These are phyloP conservation scores for Mycena rebaudengoi DNA, from an alignment of 768 basidiomycete genomes.

Conservation along the genomic window DNA sequence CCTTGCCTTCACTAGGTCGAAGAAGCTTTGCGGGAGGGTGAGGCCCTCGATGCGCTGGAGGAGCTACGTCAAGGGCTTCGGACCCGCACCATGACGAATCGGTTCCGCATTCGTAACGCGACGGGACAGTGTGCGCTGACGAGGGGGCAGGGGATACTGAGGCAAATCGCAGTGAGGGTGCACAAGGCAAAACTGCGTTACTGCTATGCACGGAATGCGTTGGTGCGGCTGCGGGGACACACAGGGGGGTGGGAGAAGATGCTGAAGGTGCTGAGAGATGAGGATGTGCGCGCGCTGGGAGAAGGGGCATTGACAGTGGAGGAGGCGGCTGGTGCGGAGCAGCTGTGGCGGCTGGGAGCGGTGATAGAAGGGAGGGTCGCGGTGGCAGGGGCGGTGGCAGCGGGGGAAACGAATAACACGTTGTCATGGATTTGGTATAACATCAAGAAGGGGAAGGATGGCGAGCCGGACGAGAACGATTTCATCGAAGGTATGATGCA, in stretches of 20 bases:
- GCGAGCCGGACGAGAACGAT: background rate
- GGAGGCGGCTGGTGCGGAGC: background rate
- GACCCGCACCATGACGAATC: background rate
- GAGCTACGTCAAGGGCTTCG: background rate
- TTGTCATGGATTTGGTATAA: slow-evolving; percentile 6
- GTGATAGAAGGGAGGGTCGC: background rate
- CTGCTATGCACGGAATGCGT: background rate
- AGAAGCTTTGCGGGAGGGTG: background rate
- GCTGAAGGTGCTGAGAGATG: background rate
- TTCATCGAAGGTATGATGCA: background rate
- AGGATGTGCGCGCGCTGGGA: background rate
- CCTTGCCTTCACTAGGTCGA: too few relatives aligned
- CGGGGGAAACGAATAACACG: background rate
- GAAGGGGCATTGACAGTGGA: background rate
- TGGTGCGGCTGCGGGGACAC: background rate
- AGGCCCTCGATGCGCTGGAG: background rate
- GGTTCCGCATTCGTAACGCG: background rate
- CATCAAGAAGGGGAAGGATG: too few relatives aligned
- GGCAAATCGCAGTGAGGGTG: background rate
- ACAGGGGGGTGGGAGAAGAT: background rate
- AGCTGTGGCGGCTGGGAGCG: background rate
- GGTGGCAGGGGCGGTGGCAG: background rate
- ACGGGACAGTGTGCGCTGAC: background rate
- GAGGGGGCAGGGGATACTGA: background rate
- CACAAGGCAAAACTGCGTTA: slow-evolving; percentile 10